Conservation (phyloP, 768 basidiomycete species). For the Pholiota microspora region DNA sequence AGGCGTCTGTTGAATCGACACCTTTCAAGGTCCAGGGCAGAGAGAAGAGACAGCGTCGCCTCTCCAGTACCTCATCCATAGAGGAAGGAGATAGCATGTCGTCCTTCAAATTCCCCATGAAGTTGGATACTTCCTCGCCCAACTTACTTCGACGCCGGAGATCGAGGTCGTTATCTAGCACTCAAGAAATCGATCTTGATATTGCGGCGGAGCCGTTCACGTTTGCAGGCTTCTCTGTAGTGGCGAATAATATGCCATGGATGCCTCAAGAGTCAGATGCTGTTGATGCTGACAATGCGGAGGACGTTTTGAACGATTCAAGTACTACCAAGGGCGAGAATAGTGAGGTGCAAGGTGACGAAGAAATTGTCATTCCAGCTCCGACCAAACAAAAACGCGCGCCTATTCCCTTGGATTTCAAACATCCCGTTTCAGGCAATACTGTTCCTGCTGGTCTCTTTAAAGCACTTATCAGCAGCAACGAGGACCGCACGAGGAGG, state of each 20-base stretch:
- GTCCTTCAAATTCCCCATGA: constrained; percentile 74
- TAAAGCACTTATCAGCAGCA: constrained; percentile 64
- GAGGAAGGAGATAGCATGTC: constrained; percentile 65
- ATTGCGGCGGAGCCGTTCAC: constrained; percentile 60
- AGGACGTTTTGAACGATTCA: constrained; percentile 28
- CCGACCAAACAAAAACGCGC: constrained; percentile 53
- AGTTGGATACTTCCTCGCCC: constrained; percentile 40
- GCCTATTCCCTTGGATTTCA: constrained; percentile 78
- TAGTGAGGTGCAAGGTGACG: constrained; percentile 22
- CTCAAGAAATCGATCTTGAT: constrained; percentile 31
- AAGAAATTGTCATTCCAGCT: constrained; percentile 26
- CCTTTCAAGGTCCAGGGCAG: constrained; percentile 64
- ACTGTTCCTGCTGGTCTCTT: constrained; percentile 86
- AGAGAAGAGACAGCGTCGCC: constrained; percentile 74
- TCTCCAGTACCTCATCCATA: constrained; percentile 36
- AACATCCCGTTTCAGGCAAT: constrained; percentile 50
- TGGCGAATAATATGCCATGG: constrained; percentile 29
- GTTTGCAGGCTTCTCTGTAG: constrained; percentile 60
- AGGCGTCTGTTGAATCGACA: constrained; percentile 32
- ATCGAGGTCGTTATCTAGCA: constrained; percentile 26
- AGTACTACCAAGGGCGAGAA: constrained; percentile 33
- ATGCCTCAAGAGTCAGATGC: constrained; percentile 17
- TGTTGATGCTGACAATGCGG: constrained; percentile 3
- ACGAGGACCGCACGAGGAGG: constrained; percentile 67
- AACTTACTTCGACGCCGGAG: constrained; percentile 48